Conservation (phyloP, 2,329 filamentous ascomycete genomes). For the Berkeleyomyces basicola region DNA sequence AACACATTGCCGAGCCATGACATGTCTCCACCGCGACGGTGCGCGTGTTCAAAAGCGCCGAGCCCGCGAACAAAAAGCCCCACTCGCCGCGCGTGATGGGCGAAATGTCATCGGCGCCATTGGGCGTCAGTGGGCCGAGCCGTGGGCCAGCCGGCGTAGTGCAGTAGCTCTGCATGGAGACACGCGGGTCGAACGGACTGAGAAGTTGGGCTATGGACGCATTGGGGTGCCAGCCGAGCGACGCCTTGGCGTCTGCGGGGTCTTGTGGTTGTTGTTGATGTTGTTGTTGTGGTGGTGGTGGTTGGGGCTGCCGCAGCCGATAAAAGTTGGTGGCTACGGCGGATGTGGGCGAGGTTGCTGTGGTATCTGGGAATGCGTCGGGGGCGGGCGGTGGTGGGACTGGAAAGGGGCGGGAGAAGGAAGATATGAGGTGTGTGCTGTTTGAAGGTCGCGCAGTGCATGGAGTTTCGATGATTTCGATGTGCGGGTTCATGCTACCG, state of each 20-base stretch:
- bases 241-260: neutral
- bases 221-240: slow-evolving; percentile 4
- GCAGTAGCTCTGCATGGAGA: neutral
- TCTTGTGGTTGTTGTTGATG: too few relatives aligned
- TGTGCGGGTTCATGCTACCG: neutral
- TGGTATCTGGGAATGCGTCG: neutral
- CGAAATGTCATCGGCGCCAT: slow-evolving; percentile 44
- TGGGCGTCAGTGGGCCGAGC: slow-evolving; percentile 38
- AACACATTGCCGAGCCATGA: slow-evolving; percentile 5
- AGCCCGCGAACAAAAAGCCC: slow-evolving; percentile 40
- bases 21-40: slow-evolving; percentile 37
- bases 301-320: slow-evolving; percentile 3
- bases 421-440: neutral
- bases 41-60: slow-evolving; percentile 24
- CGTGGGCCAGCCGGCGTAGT: slow-evolving; percentile 4
- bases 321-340: slow-evolving; percentile 10
- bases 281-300: too few relatives aligned
- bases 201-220: slow-evolving; percentile 11
- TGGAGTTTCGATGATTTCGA: slow-evolving; percentile 5
- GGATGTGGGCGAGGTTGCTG: slow-evolving; percentile 8
- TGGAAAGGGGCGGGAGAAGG: neutral
- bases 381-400: too few relatives aligned
- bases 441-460: slow-evolving; percentile 1
- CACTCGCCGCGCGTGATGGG: slow-evolving; percentile 46
- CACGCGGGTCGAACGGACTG: slow-evolving; percentile 1